Conservation (phyloP, 1,284 basidiomycete genomes). For the Cryptococcus hybrid region DNA sequence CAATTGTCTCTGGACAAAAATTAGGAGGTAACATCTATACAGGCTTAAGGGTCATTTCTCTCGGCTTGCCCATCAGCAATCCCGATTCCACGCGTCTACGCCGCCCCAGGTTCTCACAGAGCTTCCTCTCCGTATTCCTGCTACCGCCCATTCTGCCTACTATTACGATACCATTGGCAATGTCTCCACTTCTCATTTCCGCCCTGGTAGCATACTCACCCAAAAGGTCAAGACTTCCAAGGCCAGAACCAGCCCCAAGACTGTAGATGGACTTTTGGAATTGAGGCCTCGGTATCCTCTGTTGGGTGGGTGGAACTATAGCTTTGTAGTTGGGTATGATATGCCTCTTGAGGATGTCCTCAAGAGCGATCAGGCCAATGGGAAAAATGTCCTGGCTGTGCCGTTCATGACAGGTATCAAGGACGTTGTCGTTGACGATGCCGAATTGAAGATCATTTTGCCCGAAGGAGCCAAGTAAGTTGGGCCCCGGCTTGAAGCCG, state of each 20-base stretch:
- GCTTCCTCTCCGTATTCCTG: conserved; percentile 67
- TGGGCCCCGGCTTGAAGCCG: background rate
- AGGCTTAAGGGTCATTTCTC: conserved; percentile 96
- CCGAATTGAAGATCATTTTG: conserved; percentile 74
- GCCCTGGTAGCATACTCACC: conserved; percentile 52
- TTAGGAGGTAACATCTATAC: conserved; percentile 1
- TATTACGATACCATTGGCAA: conserved; percentile 92
- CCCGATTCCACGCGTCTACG: conserved; percentile 61
- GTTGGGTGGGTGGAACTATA: conserved; percentile 97
- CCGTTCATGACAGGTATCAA: conserved; percentile 83
- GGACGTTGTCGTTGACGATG: conserved; percentile 77
- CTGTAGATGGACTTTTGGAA: conserved; percentile 62
- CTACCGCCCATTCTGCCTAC: conserved; percentile 76
- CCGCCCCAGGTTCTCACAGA: conserved; percentile 70
- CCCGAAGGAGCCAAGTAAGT: conserved; percentile 92
- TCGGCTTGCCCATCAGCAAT: conserved; percentile 81
- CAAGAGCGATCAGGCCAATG: conserved; percentile 52
- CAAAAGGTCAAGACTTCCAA: conserved; percentile 10
- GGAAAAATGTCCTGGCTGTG: conserved; percentile 65
- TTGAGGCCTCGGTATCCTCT: conserved; percentile 88
- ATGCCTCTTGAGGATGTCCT: conserved; percentile 66
- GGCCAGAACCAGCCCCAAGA: conserved; percentile 55
- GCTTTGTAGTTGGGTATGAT: conserved; percentile 91
- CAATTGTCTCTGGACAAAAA: background rate
- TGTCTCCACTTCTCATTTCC: conserved; percentile 89